Evolutionary conservation across 1,284 basidiomycete genomes (phyloP).

Genomic region (Pholiota adiposa): DNA sequence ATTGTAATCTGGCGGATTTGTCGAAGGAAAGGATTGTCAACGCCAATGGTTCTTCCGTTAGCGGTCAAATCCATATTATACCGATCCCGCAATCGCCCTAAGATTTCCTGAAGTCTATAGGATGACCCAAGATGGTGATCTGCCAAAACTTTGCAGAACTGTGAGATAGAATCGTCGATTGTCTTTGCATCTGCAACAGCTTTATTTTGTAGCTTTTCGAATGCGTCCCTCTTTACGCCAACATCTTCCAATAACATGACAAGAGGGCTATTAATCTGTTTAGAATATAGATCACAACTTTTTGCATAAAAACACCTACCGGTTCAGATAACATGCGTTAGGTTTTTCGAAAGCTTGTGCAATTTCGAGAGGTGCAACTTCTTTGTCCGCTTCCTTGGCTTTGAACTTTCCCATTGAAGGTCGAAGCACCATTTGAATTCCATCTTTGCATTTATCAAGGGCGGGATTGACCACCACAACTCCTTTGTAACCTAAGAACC

Average conservation of each 20-base stretch:
- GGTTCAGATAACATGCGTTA: conserved; percentile 63
- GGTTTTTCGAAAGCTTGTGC: conserved; percentile 63
- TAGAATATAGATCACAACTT: neutral
- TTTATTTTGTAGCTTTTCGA: conserved; percentile 57
- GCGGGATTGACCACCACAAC: conserved; percentile 67
- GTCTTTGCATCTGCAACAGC: conserved; percentile 56
- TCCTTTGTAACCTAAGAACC: conserved; percentile 79
- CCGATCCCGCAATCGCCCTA: conserved; percentile 49
- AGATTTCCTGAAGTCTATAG: conserved; percentile 53
- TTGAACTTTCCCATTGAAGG: conserved; percentile 80
- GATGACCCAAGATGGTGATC: conserved; percentile 54
- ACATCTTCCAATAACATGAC: conserved; percentile 75
- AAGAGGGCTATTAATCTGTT: conserved; percentile 51
- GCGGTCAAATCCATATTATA: conserved; percentile 40
- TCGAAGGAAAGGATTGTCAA: conserved; percentile 63
- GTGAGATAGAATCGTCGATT: conserved; percentile 54
- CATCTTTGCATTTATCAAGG: conserved; percentile 41
- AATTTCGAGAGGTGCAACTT: conserved; percentile 68
- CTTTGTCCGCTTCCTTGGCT: conserved; percentile 44
- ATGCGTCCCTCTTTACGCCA: conserved; percentile 55
- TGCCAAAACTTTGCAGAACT: conserved; percentile 51
- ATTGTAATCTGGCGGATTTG: conserved; percentile 60
- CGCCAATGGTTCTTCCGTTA: conserved; percentile 19
- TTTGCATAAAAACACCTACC: conserved; percentile 38
- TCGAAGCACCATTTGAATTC: conserved; percentile 63